Evolutionary conservation across 805 yeast genomes (phyloP), one percentile per base, ranked within the genome.

Genomic region (Millerozyma miso): DNA sequence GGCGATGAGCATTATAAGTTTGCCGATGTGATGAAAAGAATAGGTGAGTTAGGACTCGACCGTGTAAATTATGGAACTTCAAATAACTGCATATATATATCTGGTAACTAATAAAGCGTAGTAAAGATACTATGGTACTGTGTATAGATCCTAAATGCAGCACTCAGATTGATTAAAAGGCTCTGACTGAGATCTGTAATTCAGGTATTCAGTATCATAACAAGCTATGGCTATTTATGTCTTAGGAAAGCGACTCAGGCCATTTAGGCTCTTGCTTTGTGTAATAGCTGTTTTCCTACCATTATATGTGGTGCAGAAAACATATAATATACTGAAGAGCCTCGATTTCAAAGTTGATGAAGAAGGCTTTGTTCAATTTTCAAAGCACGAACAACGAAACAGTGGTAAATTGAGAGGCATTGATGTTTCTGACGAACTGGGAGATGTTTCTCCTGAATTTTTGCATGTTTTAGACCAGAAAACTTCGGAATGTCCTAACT

Each of bases 401-500:
- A 13, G 13, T 16, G 20, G 17, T n/a, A 12, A 38, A 13, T 17
- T 15, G n/a, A 33, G 18, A 7, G 19, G 7, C 7, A 5, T 13
- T 4, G 20, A 14, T 12, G 12, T 31, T 15, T 33, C 19, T 15
- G 31, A 31, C 35, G 39, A 38, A 2, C 32, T 36, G 19, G 46
- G 40, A 12, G 42, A 40, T 1, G 44, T 54, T 17, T 44, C 52
- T 10, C 41, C 44, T 14, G 49, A 47, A 8, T 54, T 54, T 35
- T 49, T 59, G 35, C 41, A 38, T 15, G 20, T 37, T 13, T 32
- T 60, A 50, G 63, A 62, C 19, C 46, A 43, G 31, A 23, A 31
- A 13, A 51, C 54, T 1, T 41, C 42, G 12, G 47, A 53, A 20
- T 87, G 95, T 58, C 81, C 81, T 1, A 77, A 79, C 44, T 87